Percentiles rank a stretch among this genome's conserved stretches.
Conservation (phyloP, 805 yeast species). For the Ogataea philodendri region DNA sequence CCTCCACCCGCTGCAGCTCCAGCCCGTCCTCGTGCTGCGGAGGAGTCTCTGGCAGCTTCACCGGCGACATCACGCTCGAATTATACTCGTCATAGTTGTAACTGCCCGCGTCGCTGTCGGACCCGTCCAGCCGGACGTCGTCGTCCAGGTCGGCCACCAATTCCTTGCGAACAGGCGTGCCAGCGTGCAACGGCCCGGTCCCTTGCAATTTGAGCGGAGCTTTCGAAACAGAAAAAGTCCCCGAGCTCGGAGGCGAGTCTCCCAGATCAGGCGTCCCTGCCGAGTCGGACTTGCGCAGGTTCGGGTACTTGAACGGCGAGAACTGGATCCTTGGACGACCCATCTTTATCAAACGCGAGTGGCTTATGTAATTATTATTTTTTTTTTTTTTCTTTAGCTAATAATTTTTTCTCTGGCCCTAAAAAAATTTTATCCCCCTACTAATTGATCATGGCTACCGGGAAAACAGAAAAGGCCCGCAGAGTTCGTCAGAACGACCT, state of each 20-base stretch:
- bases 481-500: constrained; percentile 77
- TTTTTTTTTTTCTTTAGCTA: neutral
- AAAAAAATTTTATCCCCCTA: constrained; percentile 7
- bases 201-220: constrained; percentile 15
- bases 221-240: constrained; percentile 6
- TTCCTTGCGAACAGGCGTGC: constrained; percentile 15
- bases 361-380: constrained; percentile 8
- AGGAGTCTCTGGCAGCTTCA: constrained; percentile 14
- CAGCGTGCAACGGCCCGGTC: constrained; percentile 16
- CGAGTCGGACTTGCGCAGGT: constrained; percentile 5
- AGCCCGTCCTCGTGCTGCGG: neutral
- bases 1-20: constrained; percentile 1
- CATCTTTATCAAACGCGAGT: constrained; percentile 13
- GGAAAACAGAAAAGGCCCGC: constrained; percentile 87
- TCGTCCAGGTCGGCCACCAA: constrained; percentile 10
- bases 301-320: constrained; percentile 23
- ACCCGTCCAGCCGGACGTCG: constrained; percentile 17
- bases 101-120: constrained; percentile 12
- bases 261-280: neutral
- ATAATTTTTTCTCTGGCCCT: neutral
- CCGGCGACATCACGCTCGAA: constrained; percentile 23
- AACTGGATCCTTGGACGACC: constrained; percentile 24
- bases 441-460: constrained; percentile 70
- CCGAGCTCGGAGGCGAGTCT: neutral
- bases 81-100: constrained; percentile 20